phyloP scores from a whole-genome alignment of 441 rosid species.

The Eruca vesicaria region DNA sequence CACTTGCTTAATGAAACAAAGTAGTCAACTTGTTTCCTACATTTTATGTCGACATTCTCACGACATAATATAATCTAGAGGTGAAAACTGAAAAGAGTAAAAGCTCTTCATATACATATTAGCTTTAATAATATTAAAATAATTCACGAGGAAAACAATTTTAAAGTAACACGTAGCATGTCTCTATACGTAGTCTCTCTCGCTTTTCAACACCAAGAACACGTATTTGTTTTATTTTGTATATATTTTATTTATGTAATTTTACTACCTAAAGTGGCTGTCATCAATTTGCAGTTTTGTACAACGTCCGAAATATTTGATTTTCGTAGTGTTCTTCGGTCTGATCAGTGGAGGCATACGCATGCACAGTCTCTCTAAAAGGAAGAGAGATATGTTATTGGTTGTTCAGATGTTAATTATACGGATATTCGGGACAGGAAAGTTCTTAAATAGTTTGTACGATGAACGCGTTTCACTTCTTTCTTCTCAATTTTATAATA shows the following conservation, averaged over 20 bases:
- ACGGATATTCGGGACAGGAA: not conserved
- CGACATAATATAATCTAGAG: constrained; percentile 10
- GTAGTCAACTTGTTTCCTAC: constrained; percentile 11
- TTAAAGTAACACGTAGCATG: constrained; percentile 12
- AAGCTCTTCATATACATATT: constrained; percentile 3
- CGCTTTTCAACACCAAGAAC: not conserved
- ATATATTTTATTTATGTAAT: too few relatives aligned
- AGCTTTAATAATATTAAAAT: not conserved
- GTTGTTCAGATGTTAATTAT: not conserved
- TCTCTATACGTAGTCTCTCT: not conserved
- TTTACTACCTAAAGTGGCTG: not conserved
- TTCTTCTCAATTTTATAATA: not conserved
- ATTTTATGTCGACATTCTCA: constrained; percentile 33
- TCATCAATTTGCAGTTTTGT: constrained; percentile 4
- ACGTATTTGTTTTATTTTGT: not conserved
- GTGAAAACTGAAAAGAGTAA: constrained; percentile 15
- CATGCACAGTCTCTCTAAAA: not conserved
- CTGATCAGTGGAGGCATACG: not conserved
- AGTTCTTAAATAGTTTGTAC: not conserved
- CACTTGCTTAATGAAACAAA: not conserved
- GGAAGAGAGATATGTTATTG: not conserved
- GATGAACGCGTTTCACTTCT: not conserved
- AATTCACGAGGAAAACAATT: constrained; percentile 15
- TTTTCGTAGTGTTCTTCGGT: not conserved
- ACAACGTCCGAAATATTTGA: not conserved